Conservation (phyloP, 2,329 filamentous ascomycete genomes). For the Fusarium kyushuense region DNA sequence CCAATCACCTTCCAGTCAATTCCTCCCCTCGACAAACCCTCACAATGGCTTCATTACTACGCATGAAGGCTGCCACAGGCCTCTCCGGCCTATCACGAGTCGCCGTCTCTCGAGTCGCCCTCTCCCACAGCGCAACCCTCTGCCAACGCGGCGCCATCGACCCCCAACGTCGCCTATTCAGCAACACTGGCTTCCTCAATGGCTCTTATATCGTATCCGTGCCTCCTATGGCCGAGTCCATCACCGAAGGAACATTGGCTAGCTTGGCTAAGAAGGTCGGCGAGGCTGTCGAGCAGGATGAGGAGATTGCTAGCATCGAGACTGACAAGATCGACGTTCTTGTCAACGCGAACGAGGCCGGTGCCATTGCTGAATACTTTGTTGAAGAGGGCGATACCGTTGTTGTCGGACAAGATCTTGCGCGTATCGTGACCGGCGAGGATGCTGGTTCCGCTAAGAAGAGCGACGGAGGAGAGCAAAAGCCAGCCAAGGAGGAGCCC, state of each 20-base stretch:
- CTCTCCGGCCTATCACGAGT: constrained; percentile 38
- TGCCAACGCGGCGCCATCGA: constrained; percentile 41
- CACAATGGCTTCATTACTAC: constrained; percentile 44
- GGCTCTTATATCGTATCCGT: constrained; percentile 47
- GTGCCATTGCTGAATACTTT: constrained; percentile 48
- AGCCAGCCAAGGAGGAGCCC: constrained; percentile 32
- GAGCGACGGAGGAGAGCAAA: constrained; percentile 36
- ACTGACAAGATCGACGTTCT: constrained; percentile 53
- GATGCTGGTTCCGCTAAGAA: constrained; percentile 37
- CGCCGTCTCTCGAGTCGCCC: constrained; percentile 22
- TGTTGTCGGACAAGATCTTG: constrained; percentile 50
- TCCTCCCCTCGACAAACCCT: constrained; percentile 1
- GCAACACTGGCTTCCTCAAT: constrained; percentile 34
- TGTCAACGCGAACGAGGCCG: constrained; percentile 47
- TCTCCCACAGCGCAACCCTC: constrained; percentile 40
- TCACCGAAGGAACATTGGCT: constrained; percentile 49
- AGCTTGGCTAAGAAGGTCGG: constrained; percentile 49
- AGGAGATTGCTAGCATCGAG: constrained; percentile 52
- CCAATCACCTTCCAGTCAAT: constrained; percentile 7
- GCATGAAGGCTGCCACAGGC: constrained; percentile 40
- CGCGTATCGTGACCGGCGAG: constrained; percentile 47
- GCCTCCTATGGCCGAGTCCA: constrained; percentile 52
- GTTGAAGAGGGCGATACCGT: constrained; percentile 51
- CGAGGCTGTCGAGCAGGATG: constrained; percentile 49
- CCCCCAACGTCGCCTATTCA: constrained; percentile 43